Conservation (phyloP, 2,329 filamentous ascomycete genomes). For the Beauveria scarabaeidicola region DNA sequence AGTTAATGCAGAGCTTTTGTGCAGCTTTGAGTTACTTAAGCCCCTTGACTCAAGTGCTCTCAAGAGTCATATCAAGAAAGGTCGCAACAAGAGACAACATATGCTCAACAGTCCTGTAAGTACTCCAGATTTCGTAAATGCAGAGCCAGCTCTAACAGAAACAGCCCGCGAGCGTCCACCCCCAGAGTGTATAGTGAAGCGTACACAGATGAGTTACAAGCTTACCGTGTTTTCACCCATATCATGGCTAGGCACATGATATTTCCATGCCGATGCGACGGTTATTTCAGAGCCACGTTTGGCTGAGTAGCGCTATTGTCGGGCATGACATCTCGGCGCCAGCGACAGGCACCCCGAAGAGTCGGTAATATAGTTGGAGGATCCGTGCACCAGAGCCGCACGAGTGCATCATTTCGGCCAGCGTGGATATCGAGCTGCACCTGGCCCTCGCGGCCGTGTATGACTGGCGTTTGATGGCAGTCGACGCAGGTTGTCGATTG, state of each 20-base stretch:
- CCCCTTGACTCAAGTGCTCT: conserved; percentile 90
- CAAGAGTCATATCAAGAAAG: conserved; percentile 99
- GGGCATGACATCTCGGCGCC: background rate
- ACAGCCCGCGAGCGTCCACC: conserved; percentile 47
- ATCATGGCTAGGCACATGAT: background rate
- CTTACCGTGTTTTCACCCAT: background rate
- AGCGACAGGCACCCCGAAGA: background rate
- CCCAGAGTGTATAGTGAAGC: conserved; percentile 42
- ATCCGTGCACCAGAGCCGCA: conserved; percentile 2
- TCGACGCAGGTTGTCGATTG: conserved; percentile 5
- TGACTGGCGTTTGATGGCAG: conserved; percentile 2
- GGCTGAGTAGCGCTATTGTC: background rate
- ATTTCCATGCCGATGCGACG: background rate
- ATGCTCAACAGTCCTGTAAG: conserved; percentile 94
- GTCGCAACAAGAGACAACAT: conserved; percentile 84
- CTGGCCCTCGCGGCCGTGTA: background rate
- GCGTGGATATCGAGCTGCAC: background rate
- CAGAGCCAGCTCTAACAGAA: conserved; percentile 1
- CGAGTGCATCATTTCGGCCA: conserved; percentile 1
- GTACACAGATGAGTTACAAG: background rate
- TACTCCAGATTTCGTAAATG: conserved; percentile 18
- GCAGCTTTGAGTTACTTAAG: conserved; percentile 94
- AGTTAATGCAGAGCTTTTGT: conserved; percentile 84
- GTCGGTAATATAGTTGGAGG: background rate
- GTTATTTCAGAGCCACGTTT: background rate